Base-by-base conservation (phyloP, 23 red algal species). In the Agarophyton chilense region DNA sequence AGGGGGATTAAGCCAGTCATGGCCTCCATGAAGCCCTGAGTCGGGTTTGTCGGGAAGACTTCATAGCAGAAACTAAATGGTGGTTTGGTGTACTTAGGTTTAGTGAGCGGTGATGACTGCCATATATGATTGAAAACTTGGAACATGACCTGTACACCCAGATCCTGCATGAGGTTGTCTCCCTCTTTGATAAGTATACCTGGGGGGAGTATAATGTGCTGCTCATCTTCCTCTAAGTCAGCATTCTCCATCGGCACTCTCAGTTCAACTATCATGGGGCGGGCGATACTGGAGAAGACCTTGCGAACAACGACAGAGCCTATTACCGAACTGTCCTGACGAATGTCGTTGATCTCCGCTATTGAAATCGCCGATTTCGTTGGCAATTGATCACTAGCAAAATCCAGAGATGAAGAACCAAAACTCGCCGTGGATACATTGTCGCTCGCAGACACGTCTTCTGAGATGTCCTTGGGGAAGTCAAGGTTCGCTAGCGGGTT, bases 111-210 rank as follows among this genome's bases (percentile, higher is more conserved):
- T 22, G 92, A 94, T 28, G 52, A 31, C 64, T 58, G 57, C 92
- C 92, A 94, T 17, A 94, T 73, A 58, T 80, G 79, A 54, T 94
- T 94, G 82, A 94, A 88, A 19, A 72, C 61, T 65, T 82, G 81
- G 52, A 94, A 94, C 92, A 94, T 82, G 50, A 89, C 57, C 41
- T 94, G 82, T 6, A 94, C 82, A 29, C 83, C 72, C 40, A 94
- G 58, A 42, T 94, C 92, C 68, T 94, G 92, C 75, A 87, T 77
- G 68, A 94, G 77, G 29, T 94, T 89, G 44, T 94, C 92, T 10
- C 92, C 92, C 45, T 88, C 82, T 72, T 94, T 94, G 35, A 94
- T 83, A 40, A 94, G 42, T 45, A 94, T 41, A 13, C 78, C 73
- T 5, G 81, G 82, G 41, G 49, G 44, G 9, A 65, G 62, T 12